A percentile compares a stretch with the other conserved stretches of the same genome.
Evolutionary conservation across 495 filamentous ascomycete species (phyloP).

Genomic region (Zalerion maritima): DNA sequence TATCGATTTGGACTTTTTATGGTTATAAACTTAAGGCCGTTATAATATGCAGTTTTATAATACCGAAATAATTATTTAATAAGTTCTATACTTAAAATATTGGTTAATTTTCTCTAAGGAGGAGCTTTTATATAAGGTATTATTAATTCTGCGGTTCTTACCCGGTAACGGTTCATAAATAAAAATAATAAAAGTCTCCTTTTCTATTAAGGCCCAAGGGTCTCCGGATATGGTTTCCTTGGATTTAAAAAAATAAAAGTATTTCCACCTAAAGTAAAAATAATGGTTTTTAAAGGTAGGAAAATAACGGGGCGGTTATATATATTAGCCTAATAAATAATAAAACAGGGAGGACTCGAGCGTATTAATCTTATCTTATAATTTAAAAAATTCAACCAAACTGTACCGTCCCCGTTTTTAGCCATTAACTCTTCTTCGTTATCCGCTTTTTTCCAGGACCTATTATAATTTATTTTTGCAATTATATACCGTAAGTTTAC

Average conservation of each 20-base stretch:
- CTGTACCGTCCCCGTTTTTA: constrained; percentile 15
- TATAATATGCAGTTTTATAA: constrained; percentile 36
- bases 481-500: constrained; percentile 39
- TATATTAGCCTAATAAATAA: constrained; percentile 4
- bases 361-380: constrained; percentile 22
- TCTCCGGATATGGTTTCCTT: constrained; percentile 19
- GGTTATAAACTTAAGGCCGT: constrained; percentile 29
- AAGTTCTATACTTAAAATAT: constrained; percentile 23
- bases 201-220: constrained; percentile 18
- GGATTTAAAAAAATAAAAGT: constrained; percentile 22
- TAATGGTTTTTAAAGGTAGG: constrained; percentile 24
- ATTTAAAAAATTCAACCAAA: constrained; percentile 30
- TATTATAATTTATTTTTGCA: constrained; percentile 39
- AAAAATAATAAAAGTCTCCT: constrained; percentile 25
- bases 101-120: no score
- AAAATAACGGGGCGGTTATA: constrained; percentile 19
- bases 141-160: no score
- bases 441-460: constrained; percentile 37
- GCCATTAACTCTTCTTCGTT: constrained; percentile 19
- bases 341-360: constrained; percentile 1
- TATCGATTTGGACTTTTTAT: constrained; percentile 31
- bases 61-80: constrained; percentile 47
- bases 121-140: no score
- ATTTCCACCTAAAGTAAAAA: constrained; percentile 27
- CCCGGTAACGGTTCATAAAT: constrained; percentile 27